Conservation (phyloP, 768 basidiomycete species). For the Pleurotus eryngii region DNA sequence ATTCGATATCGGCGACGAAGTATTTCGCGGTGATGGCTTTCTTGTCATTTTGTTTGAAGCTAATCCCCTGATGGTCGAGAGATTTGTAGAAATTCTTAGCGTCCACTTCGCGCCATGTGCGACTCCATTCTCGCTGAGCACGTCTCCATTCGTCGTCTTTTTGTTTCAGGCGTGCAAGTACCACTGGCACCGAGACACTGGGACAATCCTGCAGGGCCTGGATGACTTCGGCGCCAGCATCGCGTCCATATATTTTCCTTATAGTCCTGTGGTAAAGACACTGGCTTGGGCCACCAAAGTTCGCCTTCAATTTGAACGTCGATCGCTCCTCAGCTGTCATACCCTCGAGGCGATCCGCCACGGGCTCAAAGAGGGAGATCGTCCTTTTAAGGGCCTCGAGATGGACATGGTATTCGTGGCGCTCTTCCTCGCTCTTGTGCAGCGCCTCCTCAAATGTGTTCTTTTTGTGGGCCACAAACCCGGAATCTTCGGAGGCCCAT, state of each 20-base stretch:
- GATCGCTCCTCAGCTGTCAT: slow-evolving; percentile 88
- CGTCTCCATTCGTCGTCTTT: slow-evolving; percentile 98
- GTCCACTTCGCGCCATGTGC: slow-evolving; percentile 96
- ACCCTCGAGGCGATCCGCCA: slow-evolving; percentile 77
- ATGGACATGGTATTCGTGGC: slow-evolving; percentile 96
- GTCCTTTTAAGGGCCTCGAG: slow-evolving; percentile 89
- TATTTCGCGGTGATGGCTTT: slow-evolving; percentile 82
- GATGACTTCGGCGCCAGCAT: slow-evolving; percentile 71
- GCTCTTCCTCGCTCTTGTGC: slow-evolving; percentile 96
- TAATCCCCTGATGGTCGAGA: slow-evolving; percentile 92
- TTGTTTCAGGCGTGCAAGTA: slow-evolving; percentile 81
- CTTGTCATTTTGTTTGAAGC: slow-evolving; percentile 96
- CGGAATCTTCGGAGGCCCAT: slow-evolving; percentile 95
- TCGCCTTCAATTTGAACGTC: slow-evolving; percentile 75
- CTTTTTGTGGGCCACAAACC: slow-evolving; percentile 94
- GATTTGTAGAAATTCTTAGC: slow-evolving; percentile 98
- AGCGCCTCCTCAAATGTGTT: slow-evolving; percentile 94
- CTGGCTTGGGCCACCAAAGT: slow-evolving; percentile 87
- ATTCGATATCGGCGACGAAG: slow-evolving; percentile 79
- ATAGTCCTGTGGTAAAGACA: slow-evolving; percentile 88
- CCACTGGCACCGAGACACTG: slow-evolving; percentile 86
- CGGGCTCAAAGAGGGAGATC: slow-evolving; percentile 87
- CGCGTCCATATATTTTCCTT: slow-evolving; percentile 90
- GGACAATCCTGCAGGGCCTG: slow-evolving; percentile 91
- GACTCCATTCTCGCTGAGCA: slow-evolving; percentile 91